Percentiles rank a stretch among this genome's conserved stretches.
These are phyloP conservation scores for Papiliotrema terrestris DNA, from an alignment of 1,284 basidiomycete genomes.

Conservation along the genomic window DNA sequence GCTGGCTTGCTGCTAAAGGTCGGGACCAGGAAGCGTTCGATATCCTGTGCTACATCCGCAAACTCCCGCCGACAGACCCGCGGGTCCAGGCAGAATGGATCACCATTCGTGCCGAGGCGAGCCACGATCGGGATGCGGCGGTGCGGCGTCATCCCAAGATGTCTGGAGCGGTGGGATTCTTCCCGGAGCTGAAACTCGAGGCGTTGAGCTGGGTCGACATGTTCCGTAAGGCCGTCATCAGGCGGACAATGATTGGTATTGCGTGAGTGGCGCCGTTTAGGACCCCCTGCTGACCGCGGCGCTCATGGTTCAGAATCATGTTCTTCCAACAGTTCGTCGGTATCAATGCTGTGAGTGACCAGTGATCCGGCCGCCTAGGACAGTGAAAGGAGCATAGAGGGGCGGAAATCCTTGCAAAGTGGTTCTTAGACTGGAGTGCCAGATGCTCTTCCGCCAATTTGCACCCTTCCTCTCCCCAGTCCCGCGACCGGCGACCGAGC, in stretches of 20 bases:
- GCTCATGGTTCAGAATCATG: conserved; percentile 12
- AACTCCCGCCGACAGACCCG: conserved; percentile 28
- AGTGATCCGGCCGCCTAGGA: no score
- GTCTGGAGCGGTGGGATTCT: conserved; percentile 2
- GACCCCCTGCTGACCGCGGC: no score
- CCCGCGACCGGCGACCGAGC: no score
- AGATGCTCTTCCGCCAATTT: no score
- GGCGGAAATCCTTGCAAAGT: no score
- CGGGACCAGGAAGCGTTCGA: conserved; percentile 32
- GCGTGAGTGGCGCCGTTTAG: background rate
- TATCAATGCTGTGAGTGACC: conserved; percentile 19
- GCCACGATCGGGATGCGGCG: conserved; percentile 17
- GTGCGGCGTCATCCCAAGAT: conserved; percentile 16
- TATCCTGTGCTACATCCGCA: conserved; percentile 33
- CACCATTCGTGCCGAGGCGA: conserved; percentile 39
- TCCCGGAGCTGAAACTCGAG: conserved; percentile 19
- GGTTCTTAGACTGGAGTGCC: no score
- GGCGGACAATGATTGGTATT: conserved; percentile 21
- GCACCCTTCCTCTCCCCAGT: no score
- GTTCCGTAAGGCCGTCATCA: conserved; percentile 19
- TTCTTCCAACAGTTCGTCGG: conserved; percentile 34
- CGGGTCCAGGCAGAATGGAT: conserved; percentile 43
- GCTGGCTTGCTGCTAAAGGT: conserved; percentile 57
- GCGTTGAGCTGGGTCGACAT: conserved; percentile 20
- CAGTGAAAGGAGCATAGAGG: no score